Evolutionary conservation across 2,329 filamentous ascomycete genomes (phyloP).

Genomic region (Fusarium algeriense): DNA sequence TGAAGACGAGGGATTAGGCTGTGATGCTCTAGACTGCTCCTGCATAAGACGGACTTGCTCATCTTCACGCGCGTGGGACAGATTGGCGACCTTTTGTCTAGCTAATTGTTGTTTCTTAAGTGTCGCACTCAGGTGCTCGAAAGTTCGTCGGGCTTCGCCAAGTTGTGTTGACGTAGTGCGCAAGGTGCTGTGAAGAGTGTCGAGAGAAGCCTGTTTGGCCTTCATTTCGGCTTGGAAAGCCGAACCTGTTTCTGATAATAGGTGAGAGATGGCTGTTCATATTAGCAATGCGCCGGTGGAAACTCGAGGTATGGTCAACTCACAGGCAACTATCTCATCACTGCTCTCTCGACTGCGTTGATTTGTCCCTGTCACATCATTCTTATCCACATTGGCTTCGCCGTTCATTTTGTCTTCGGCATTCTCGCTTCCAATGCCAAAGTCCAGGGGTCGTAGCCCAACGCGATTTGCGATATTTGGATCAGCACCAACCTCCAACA

Average conservation of each 20-base stretch:
- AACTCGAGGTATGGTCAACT: conserved; percentile 53
- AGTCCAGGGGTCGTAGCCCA: conserved; percentile 90
- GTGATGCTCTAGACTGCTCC: conserved; percentile 56
- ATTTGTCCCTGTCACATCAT: conserved; percentile 58
- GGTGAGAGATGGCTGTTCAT: conserved; percentile 78
- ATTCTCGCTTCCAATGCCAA: conserved; percentile 83
- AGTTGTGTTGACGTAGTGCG: conserved; percentile 84
- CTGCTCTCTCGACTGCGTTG: conserved; percentile 77
- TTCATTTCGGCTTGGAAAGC: conserved; percentile 85
- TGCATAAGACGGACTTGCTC: conserved; percentile 67
- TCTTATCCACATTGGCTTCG: conserved; percentile 59
- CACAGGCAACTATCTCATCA: conserved; percentile 83
- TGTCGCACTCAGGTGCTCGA: conserved; percentile 77
- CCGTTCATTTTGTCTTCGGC: conserved; percentile 60
- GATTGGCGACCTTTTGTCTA: conserved; percentile 80
- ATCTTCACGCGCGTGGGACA: conserved; percentile 79
- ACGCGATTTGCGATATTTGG: conserved; percentile 92
- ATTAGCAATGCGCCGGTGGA: background rate
- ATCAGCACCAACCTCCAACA: conserved; percentile 94
- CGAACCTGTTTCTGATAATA: conserved; percentile 81
- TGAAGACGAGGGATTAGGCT: conserved; percentile 59
- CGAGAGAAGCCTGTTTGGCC: conserved; percentile 85
- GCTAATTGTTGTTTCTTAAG: conserved; percentile 74
- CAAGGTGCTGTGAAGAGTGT: conserved; percentile 83
- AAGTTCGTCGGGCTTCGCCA: conserved; percentile 78